These are phyloP conservation scores for Tarenaya hassleriana DNA, from an alignment of 345 rosid species.

Conservation along the genomic window DNA sequence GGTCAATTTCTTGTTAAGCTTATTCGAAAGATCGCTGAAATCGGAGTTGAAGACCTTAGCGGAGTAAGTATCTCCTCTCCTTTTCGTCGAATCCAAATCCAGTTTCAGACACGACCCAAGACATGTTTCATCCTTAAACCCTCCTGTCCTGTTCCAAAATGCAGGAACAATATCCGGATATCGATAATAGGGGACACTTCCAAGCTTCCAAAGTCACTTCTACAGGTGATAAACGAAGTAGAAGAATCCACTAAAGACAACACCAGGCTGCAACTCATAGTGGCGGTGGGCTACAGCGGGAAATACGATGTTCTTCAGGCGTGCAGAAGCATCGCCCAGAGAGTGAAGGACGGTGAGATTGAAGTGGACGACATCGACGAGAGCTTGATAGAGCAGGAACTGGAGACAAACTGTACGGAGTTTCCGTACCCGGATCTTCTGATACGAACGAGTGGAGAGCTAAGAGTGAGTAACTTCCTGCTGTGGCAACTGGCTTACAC, in stretches of 20 bases:
- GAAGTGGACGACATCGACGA: constrained; percentile 39
- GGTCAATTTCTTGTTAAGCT: constrained; percentile 56
- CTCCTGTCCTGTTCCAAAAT: no score
- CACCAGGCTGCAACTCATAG: constrained; percentile 39
- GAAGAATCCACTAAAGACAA: constrained; percentile 37
- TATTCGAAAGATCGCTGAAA: constrained; percentile 46
- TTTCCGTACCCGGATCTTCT: constrained; percentile 49
- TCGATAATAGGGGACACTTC: no score
- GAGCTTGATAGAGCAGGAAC: constrained; percentile 38
- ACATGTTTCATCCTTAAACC: no score
- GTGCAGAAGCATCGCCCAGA: constrained; percentile 41
- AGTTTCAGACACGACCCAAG: no score
- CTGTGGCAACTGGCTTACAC: constrained; percentile 59
- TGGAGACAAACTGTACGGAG: constrained; percentile 42
- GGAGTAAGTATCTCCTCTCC: constrained; percentile 45
- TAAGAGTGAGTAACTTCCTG: constrained; percentile 55
- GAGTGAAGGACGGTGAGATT: constrained; percentile 34
- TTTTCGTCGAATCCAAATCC: no score
- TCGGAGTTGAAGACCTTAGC: constrained; percentile 36
- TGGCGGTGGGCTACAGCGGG: constrained; percentile 57
- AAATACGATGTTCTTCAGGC: constrained; percentile 49
- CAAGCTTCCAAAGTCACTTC: no score
- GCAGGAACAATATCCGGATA: constrained; percentile 28
- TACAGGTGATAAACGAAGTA: constrained; percentile 25
- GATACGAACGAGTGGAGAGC: constrained; percentile 54